Base-by-base conservation (phyloP, 2,329 filamentous ascomycete genomes). In the Eutypella sp. region DNA sequence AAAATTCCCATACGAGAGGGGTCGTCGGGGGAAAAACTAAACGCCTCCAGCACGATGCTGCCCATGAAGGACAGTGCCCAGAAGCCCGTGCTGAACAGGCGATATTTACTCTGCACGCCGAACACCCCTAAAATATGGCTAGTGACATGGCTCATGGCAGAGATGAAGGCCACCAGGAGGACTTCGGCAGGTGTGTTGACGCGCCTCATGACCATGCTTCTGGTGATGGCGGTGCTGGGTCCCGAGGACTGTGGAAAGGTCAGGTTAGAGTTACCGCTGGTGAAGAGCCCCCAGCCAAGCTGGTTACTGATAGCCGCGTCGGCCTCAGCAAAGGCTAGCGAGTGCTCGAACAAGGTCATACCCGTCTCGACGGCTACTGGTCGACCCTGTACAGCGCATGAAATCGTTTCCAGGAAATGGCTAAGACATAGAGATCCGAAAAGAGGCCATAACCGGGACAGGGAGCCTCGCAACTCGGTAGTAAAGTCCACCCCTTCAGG, bases 261-360 rank as follows among this genome's bases (percentile, higher is more conserved):
- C 44, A 76, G 63, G 18, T 68, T 70, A 1, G 72, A 51, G 23
- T 63, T 55, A 40, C 64, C 73, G 72, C 46, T 76, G 61, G 52
- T 73, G 57, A 87, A 85, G 1, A 81, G 57, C 0, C 84, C 82
- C 65, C 90, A 81, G 11, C 85, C 85, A 13, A 96, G 78, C 42
- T 90, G 87, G 53, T 84, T 87, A 56, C 84, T 84, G 39, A 96
- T 84, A 52, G 91, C 87, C 24, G 88, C 85, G 64, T 99, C 93
- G 8, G 92, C 92, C 66, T 99, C 93, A 10, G 92, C 89, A 68
- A 97, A 99, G 2, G 92, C 92, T 8, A 99, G 74, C 0, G 91
- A 96, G 61, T 96, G 91, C 63, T 99, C 93, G 58, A 97, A 96
- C 2, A 96, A 79, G 0, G 91, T 96, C 88, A 97, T 96, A 16